Evolutionary conservation across 345 rosid species (phyloP).

Genomic region (Lumnitzera racemosa): DNA sequence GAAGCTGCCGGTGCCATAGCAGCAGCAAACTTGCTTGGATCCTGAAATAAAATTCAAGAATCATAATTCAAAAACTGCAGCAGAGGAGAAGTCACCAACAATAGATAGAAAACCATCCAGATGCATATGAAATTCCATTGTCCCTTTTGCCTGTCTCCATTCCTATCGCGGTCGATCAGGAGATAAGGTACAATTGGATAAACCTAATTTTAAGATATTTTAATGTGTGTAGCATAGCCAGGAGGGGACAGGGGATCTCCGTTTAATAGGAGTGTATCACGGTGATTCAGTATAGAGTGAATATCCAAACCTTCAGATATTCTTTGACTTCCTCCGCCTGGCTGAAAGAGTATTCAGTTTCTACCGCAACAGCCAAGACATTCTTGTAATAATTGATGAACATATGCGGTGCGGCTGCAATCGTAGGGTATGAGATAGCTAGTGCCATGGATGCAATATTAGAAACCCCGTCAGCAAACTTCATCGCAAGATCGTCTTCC

Average conservation of each 20-base stretch:
- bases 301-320: conserved; percentile 21
- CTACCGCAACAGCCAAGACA: conserved; percentile 32
- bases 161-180: too few species aligned
- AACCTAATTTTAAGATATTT: too few species aligned
- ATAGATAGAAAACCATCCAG: not conserved
- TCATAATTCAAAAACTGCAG: not conserved
- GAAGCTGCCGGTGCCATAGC: conserved; percentile 14
- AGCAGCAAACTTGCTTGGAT: conserved; percentile 44
- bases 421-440: conserved; percentile 36
- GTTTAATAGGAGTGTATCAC: not conserved
- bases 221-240: too few species aligned
- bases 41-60: conserved; percentile 13
- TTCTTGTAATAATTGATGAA: conserved; percentile 45
- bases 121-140: not conserved
- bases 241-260: not conserved
- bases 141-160: too few species aligned
- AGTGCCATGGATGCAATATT: conserved; percentile 35
- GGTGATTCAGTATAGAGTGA: not conserved
- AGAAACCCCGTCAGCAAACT: conserved; percentile 30
- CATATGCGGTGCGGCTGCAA: conserved; percentile 48
- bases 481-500: conserved; percentile 31
- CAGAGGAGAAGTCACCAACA: not conserved
- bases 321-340: conserved; percentile 42
- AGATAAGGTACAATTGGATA: too few species aligned
- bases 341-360: conserved; percentile 30